Conservation (phyloP, 2,329 filamentous ascomycete genomes). For the Colletotrichum godetiae region DNA sequence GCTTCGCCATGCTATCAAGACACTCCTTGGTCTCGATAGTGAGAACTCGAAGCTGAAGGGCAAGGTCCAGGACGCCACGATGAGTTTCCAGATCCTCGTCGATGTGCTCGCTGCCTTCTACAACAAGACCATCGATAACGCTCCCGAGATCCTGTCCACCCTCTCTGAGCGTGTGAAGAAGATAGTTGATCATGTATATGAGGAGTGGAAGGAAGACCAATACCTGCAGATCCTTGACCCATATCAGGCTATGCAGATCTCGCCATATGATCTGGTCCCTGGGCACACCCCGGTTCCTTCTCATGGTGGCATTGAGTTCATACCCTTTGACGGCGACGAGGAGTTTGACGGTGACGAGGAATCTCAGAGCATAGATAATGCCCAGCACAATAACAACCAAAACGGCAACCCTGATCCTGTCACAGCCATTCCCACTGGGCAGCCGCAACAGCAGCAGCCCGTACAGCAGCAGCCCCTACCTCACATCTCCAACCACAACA, state of each 20-base stretch:
- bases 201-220: constrained; percentile 16
- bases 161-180: background rate
- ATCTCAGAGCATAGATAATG: no score
- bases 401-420: background rate
- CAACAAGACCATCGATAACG: background rate
- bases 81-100: background rate
- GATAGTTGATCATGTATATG: background rate
- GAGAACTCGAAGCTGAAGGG: no score
- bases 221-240: background rate
- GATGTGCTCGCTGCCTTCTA: background rate
- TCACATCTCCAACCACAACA: background rate
- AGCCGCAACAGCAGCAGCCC: background rate
- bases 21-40: no score
- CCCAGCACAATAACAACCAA: background rate
- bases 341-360: no score
- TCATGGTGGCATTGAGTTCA: background rate
- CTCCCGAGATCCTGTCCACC: background rate
- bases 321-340: background rate
- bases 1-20: background rate
- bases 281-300: background rate
- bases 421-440: background rate
- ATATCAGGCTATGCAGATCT: background rate
- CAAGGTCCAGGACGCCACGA: background rate
- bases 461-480: background rate
- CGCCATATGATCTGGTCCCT: background rate